These are phyloP conservation scores for Cutaneotrichosporon arboriforme DNA, from an alignment of 1,284 basidiomycete genomes.

Conservation along the genomic window DNA sequence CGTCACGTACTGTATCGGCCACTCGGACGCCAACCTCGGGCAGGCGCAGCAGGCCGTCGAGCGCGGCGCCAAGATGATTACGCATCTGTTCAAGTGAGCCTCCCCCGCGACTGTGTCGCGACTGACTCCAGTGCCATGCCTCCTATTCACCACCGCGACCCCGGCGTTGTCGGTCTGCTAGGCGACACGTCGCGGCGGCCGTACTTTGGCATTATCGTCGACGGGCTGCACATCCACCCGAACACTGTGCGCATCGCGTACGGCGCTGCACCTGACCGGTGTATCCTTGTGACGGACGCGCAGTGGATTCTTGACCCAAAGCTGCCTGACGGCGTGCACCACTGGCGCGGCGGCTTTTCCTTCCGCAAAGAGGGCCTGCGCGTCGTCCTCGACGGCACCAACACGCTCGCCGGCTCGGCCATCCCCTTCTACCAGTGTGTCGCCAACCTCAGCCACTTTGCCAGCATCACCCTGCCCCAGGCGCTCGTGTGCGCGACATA, in stretches of 20 bases:
- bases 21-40: slow-evolving; percentile 54
- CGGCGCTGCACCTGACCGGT: slow-evolving; percentile 71
- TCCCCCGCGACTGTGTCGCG: not conserved
- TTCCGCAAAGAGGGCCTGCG: slow-evolving; percentile 75
- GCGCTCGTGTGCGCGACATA: slow-evolving; percentile 77
- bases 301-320: slow-evolving; percentile 82
- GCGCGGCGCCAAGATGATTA: slow-evolving; percentile 66
- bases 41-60: slow-evolving; percentile 34
- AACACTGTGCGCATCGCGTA: slow-evolving; percentile 83
- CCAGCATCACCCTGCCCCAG: slow-evolving; percentile 71
- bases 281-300: slow-evolving; percentile 81
- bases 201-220: slow-evolving; percentile 82
- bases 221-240: slow-evolving; percentile 84
- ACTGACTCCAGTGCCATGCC: slow-evolving; percentile 29
- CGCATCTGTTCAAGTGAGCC: slow-evolving; percentile 77
- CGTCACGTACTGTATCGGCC: slow-evolving; percentile 75
- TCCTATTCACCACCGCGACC: slow-evolving; percentile 42
- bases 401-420: slow-evolving; percentile 73
- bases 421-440: slow-evolving; percentile 76
- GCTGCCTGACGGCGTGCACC: slow-evolving; percentile 73
- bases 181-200: slow-evolving; percentile 74
- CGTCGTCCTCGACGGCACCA: slow-evolving; percentile 75
- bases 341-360: slow-evolving; percentile 67
- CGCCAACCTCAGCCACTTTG: slow-evolving; percentile 74
- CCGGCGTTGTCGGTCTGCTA: slow-evolving; percentile 71